Evolutionary conservation across 768 basidiomycete genomes (phyloP).

Genomic region (Pholiota molesta): DNA sequence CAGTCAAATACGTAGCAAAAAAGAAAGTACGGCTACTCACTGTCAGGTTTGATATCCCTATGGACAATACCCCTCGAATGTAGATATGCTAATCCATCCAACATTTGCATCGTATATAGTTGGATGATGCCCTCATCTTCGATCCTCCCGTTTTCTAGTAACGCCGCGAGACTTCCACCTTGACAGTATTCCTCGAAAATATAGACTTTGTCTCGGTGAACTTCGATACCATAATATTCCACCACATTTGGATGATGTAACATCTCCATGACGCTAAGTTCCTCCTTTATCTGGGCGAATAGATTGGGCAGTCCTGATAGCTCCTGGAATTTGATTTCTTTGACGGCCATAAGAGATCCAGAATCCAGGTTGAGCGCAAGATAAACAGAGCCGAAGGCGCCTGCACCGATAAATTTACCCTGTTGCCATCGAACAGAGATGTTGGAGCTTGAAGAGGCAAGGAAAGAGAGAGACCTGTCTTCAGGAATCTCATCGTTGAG

Average conservation of each 20-base stretch:
- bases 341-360: constrained; percentile 97
- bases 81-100: constrained; percentile 91
- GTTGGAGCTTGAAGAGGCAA: constrained; percentile 94
- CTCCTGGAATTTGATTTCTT: constrained; percentile 98
- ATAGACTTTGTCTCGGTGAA: constrained; percentile 97
- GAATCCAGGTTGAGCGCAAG: constrained; percentile 95
- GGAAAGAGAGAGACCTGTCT: constrained; percentile 90
- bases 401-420: constrained; percentile 97
- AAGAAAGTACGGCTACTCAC: constrained; percentile 50
- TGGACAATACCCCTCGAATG: constrained; percentile 93
- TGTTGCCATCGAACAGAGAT: constrained; percentile 98
- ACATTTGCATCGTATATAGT: constrained; percentile 95
- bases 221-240: constrained; percentile 98
- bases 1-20: constrained; percentile 2
- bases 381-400: constrained; percentile 99
- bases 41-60: constrained; percentile 98
- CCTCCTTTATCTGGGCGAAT: constrained; percentile 92
- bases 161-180: constrained; percentile 87
- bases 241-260: constrained; percentile 97
- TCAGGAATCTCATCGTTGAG: constrained; percentile 93
- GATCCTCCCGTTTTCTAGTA: constrained; percentile 91
- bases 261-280: constrained; percentile 97
- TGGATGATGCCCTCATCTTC: constrained; percentile 97
- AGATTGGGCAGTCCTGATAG: constrained; percentile 85
- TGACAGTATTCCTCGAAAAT: constrained; percentile 99